phyloP scores from a whole-genome alignment of 1,139 yeast genomes.

The Zhuliangozyma blackwelliae region DNA sequence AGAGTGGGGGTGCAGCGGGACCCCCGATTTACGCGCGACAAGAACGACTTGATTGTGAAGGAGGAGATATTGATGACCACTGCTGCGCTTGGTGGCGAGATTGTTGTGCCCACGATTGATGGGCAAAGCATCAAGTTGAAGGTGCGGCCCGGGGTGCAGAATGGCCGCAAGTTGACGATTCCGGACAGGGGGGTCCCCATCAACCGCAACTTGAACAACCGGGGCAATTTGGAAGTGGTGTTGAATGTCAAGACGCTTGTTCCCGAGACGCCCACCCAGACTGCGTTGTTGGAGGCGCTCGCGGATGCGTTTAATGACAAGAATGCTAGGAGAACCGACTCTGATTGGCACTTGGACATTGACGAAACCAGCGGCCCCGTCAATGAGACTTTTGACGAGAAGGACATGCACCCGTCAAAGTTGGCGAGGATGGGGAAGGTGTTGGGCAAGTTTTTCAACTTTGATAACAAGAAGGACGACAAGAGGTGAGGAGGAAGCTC shows the following conservation, averaged over 20 bases:
- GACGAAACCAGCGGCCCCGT: slow-evolving; percentile 19
- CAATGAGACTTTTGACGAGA: slow-evolving; percentile 27
- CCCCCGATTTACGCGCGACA: slow-evolving; percentile 60
- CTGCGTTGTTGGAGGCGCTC: slow-evolving; percentile 87
- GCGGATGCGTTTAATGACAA: slow-evolving; percentile 86
- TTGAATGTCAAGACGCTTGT: slow-evolving; percentile 68
- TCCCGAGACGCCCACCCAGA: slow-evolving; percentile 83
- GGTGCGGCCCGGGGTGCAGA: slow-evolving; percentile 84
- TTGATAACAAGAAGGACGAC: slow-evolving; percentile 27
- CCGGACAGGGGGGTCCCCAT: slow-evolving; percentile 89
- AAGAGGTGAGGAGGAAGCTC: slow-evolving; percentile 2
- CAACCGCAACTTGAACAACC: slow-evolving; percentile 47
- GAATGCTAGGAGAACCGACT: slow-evolving; percentile 66
- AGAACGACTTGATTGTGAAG: slow-evolving; percentile 58
- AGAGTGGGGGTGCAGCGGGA: slow-evolving; percentile 77
- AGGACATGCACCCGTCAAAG: slow-evolving; percentile 53
- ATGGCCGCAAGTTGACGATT: slow-evolving; percentile 68
- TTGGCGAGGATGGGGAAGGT: slow-evolving; percentile 59
- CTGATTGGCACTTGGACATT: slow-evolving; percentile 49
- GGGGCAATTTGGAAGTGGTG: slow-evolving; percentile 81
- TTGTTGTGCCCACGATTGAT: slow-evolving; percentile 83
- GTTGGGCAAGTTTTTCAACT: slow-evolving; percentile 59
- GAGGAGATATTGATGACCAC: slow-evolving; percentile 87
- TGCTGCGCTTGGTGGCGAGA: slow-evolving; percentile 91
- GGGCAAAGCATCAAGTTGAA: slow-evolving; percentile 71